These are phyloP conservation scores for Candida germanica DNA, from an alignment of 805 yeast species.

Conservation along the genomic window DNA sequence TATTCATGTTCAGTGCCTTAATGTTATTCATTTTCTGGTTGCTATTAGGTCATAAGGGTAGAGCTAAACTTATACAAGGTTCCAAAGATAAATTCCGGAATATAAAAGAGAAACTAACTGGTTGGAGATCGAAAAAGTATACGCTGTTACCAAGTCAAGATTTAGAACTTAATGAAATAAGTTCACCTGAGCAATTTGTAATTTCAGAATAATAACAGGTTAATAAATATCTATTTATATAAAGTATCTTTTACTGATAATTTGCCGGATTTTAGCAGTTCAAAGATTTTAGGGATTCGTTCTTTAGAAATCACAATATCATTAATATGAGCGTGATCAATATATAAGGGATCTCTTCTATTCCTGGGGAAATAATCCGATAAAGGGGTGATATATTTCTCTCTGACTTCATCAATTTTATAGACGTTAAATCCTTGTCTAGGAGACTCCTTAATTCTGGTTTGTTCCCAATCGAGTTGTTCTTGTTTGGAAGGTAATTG, in stretches of 20 bases:
- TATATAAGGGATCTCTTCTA: slow-evolving; percentile 29
- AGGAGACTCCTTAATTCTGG: slow-evolving; percentile 21
- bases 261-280: slow-evolving; percentile 20
- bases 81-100: not conserved
- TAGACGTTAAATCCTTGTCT: slow-evolving; percentile 33
- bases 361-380: slow-evolving; percentile 22
- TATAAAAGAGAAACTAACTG: not conserved
- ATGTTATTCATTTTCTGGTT: slow-evolving; percentile 25
- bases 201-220: not conserved
- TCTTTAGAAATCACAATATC: slow-evolving; percentile 21
- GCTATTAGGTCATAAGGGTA: slow-evolving; percentile 25
- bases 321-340: slow-evolving; percentile 20
- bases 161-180: not conserved
- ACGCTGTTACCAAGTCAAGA: not conserved
- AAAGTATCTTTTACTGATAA: slow-evolving; percentile 19
- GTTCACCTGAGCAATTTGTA: not conserved
- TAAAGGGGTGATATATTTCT: slow-evolving; percentile 26
- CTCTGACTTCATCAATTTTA: slow-evolving; percentile 20
- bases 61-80: not conserved
- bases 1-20: slow-evolving; percentile 26
- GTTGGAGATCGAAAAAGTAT: not conserved
- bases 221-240: not conserved
- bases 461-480: slow-evolving; percentile 34
- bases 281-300: slow-evolving; percentile 21
- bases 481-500: slow-evolving; percentile 38